Conservation (phyloP, 1,139 yeast genomes). For the Lodderomyces oxycetoniae region DNA sequence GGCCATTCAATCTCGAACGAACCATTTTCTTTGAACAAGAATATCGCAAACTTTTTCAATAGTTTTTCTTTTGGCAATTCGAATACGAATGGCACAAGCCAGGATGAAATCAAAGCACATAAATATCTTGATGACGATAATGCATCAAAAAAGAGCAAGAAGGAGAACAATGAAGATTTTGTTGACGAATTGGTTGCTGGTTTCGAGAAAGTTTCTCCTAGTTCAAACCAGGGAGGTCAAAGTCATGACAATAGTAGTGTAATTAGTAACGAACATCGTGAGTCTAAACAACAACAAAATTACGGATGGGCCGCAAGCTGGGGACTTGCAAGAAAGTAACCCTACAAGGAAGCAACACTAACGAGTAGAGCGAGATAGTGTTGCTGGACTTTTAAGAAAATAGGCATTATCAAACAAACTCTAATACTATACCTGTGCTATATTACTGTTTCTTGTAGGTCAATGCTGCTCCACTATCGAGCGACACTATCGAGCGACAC, state of each 20-base stretch:
- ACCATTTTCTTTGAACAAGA: slow-evolving; percentile 14
- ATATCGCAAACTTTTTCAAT: slow-evolving; percentile 25
- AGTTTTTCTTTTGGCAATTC: slow-evolving; percentile 19
- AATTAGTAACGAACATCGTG: background rate
- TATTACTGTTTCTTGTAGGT: too few relatives aligned
- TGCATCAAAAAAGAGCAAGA: slow-evolving; percentile 1
- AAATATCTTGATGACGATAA: slow-evolving; percentile 16
- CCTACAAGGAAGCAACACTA: too few relatives aligned
- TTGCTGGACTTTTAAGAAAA: too few relatives aligned
- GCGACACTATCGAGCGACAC: too few relatives aligned
- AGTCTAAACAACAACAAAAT: slow-evolving; percentile 5
- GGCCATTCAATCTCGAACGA: slow-evolving; percentile 25
- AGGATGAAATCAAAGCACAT: slow-evolving; percentile 15
- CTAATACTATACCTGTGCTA: too few relatives aligned
- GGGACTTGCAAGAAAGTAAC: slow-evolving; percentile 16
- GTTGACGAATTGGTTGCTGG: slow-evolving; percentile 13
- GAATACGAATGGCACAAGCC: slow-evolving; percentile 3
- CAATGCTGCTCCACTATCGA: too few relatives aligned
- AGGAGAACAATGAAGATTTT: slow-evolving; percentile 8
- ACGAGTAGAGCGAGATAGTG: too few relatives aligned
- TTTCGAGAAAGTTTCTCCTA: slow-evolving; percentile 10
- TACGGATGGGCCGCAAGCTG: slow-evolving; percentile 16
- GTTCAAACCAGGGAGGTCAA: background rate
- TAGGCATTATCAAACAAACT: too few relatives aligned
- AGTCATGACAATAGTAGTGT: slow-evolving; percentile 3